phyloP scores from a whole-genome alignment of 2,329 filamentous ascomycete genomes.

The Beauveria sp. region DNA sequence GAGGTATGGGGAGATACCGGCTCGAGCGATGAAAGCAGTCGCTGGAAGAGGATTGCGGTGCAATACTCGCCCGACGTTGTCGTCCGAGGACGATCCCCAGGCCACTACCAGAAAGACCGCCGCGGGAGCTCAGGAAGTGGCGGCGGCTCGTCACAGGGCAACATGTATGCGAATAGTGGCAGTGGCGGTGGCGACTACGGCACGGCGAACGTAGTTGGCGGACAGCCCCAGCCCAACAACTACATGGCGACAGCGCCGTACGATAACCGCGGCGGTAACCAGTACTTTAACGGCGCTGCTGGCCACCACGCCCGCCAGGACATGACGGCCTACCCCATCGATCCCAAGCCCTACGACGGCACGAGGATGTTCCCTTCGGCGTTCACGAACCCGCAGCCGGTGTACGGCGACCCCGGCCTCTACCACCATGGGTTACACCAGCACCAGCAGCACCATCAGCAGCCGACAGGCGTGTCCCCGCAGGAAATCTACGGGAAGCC shows the following conservation, averaged over 20 bases:
- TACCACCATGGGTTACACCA: background rate
- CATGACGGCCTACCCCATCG: background rate
- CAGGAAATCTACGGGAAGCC: background rate
- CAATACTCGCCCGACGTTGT: conserved; percentile 75
- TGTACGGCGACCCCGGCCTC: background rate
- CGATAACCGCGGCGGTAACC: background rate
- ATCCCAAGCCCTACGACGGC: background rate
- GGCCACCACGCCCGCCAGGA: background rate
- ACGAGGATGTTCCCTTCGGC: background rate
- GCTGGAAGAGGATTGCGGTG: conserved; percentile 64
- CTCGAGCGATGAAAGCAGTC: conserved; percentile 32
- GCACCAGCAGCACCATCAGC: background rate
- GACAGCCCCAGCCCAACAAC: background rate
- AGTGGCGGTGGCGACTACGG: background rate
- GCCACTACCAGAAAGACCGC: conserved; percentile 64
- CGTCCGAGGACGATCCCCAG: conserved; percentile 75
- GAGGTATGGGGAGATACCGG: conserved; percentile 70
- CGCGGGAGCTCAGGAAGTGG: background rate
- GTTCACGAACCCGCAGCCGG: background rate
- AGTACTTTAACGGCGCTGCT: background rate
- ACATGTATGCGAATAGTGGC: background rate
- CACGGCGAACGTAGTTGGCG: background rate
- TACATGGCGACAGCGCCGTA: background rate
- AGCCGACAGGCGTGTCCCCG: background rate
- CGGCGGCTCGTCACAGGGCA: background rate